These are phyloP conservation scores for Achaetomiella virescens DNA, from an alignment of 495 filamentous ascomycete species.

Conservation along the genomic window DNA sequence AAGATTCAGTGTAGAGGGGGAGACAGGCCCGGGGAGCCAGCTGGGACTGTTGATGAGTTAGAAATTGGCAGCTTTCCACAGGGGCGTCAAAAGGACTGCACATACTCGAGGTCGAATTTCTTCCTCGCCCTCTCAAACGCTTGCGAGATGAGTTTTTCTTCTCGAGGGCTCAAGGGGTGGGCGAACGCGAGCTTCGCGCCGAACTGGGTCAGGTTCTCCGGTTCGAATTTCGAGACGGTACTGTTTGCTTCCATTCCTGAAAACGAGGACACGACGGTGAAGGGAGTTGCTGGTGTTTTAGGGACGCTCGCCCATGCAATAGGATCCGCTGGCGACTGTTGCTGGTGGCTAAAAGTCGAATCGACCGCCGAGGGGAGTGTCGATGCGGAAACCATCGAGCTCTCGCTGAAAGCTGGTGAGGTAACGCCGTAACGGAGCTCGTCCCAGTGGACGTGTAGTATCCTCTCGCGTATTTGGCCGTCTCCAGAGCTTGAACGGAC, in stretches of 20 bases:
- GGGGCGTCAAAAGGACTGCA: background rate
- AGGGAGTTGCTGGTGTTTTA: slow-evolving; percentile 40
- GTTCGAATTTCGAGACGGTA: slow-evolving; percentile 1
- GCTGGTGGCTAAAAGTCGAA: background rate
- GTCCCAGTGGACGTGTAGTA: slow-evolving; percentile 22
- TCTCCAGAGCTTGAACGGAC: slow-evolving; percentile 28
- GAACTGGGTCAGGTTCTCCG: slow-evolving; percentile 30
- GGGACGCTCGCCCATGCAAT: slow-evolving; percentile 28
- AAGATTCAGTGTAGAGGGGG: slow-evolving; percentile 31
- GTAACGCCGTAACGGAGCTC: slow-evolving; percentile 19
- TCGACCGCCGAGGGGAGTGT: slow-evolving; percentile 17
- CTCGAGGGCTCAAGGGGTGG: slow-evolving; percentile 25
- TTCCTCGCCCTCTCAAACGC: slow-evolving; percentile 39
- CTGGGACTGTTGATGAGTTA: slow-evolving; percentile 23
- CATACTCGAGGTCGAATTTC: slow-evolving; percentile 39
- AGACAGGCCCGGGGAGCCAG: slow-evolving; percentile 36
- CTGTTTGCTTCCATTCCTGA: slow-evolving; percentile 20
- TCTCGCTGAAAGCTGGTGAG: slow-evolving; percentile 29
- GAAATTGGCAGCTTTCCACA: background rate
- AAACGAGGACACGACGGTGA: slow-evolving; percentile 31
- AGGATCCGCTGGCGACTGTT: slow-evolving; percentile 23
- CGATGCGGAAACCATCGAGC: slow-evolving; percentile 18
- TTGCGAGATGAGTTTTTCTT: slow-evolving; percentile 35
- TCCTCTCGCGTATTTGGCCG: slow-evolving; percentile 21
- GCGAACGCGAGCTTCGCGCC: slow-evolving; percentile 35